Base-by-base conservation (phyloP, 2,329 filamentous ascomycete genomes). In the Aspergillus pseudoglaucus region DNA sequence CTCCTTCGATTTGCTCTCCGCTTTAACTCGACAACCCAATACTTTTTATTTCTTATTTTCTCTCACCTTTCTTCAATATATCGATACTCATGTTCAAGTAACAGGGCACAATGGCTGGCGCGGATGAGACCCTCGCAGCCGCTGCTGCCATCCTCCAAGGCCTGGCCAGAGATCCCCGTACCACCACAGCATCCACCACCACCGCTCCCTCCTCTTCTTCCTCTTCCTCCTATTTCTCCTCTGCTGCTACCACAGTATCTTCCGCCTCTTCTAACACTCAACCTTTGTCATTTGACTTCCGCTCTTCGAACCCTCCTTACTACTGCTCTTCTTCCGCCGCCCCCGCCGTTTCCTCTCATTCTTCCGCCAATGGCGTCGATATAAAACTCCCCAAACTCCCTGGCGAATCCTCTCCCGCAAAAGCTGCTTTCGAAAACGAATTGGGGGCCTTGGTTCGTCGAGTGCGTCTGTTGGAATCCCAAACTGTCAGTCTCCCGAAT, bases 381-480 rank as follows among this genome's bases (percentile, higher is more conserved):
- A 60, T 68, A 30, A 70, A 73, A 53, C 74, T 79, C 56, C 77
- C 91, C 62, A 79, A 78, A 53, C 78, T 97, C 20, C 90, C 91
- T 12, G 93, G 93, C 49, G 78, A 81, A 49, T 80, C 89, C 50
- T 85, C 81, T 40, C 71, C 81, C 32, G 85, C 85, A 56, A 97
- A 97, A 73, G 77, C 80, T 56, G 79, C 79, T 27, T 81, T 97
- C 52, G 90, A 97, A 72, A 77, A 79, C 51, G 91, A 97, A 72
- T 80, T 98, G 49, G 81, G 85, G 44, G 85, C 87, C 47, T 80
- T 97, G 54, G 81, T 85, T 50, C 74, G 83, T 52, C 80, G 93
- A 57, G 82, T 97, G 57, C 86, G 90, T 55, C 82, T 84, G 55
- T 81, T 97, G 58, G 90, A 97, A 75, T 82, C 82, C 58, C 85